Evolutionary conservation across 1,139 yeast genomes (phyloP).

Genomic region (Scheffersomyces insectosa): DNA sequence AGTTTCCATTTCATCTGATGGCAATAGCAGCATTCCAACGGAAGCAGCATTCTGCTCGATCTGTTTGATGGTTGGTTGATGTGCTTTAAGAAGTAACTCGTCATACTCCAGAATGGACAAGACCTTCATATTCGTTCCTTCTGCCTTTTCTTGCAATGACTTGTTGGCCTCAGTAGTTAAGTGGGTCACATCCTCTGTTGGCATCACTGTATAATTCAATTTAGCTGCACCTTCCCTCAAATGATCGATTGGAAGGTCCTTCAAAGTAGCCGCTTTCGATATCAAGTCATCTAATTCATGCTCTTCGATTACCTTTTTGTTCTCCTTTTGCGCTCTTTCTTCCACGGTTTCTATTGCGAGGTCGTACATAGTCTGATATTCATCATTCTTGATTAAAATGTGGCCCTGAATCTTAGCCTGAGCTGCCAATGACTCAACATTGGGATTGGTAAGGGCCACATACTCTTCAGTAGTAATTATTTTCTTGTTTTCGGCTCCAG

Average conservation of each 20-base stretch:
- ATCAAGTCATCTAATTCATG: slow-evolving; percentile 10
- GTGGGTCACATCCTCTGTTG: slow-evolving; percentile 1
- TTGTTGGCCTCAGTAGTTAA: slow-evolving; percentile 2
- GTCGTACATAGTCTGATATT: slow-evolving; percentile 5
- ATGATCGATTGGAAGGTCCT: not conserved
- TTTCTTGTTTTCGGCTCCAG: slow-evolving; percentile 11
- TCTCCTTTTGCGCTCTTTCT: slow-evolving; percentile 3
- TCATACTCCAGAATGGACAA: slow-evolving; percentile 30
- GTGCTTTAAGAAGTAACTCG: slow-evolving; percentile 32
- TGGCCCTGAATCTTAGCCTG: slow-evolving; percentile 1
- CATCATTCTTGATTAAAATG: slow-evolving; percentile 1
- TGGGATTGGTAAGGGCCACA: slow-evolving; percentile 6
- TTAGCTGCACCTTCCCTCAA: slow-evolving; percentile 1
- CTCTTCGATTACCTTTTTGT: slow-evolving; percentile 17
- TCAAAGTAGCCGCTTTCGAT: slow-evolving; percentile 4
- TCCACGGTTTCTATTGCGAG: slow-evolving; percentile 10
- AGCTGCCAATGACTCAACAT: slow-evolving; percentile 1
- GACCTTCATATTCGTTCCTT: slow-evolving; percentile 24
- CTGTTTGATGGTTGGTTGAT: slow-evolving; percentile 38
- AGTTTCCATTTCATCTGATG: slow-evolving; percentile 24
- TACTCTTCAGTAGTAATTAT: slow-evolving; percentile 9
- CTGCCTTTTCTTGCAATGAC: slow-evolving; percentile 25
- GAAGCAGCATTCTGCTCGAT: slow-evolving; percentile 27
- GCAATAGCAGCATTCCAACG: slow-evolving; percentile 30
- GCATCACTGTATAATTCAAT: not conserved